phyloP scores from a whole-genome alignment of 352 stramenopile genomes.

The Globisporangium iwayamae region DNA sequence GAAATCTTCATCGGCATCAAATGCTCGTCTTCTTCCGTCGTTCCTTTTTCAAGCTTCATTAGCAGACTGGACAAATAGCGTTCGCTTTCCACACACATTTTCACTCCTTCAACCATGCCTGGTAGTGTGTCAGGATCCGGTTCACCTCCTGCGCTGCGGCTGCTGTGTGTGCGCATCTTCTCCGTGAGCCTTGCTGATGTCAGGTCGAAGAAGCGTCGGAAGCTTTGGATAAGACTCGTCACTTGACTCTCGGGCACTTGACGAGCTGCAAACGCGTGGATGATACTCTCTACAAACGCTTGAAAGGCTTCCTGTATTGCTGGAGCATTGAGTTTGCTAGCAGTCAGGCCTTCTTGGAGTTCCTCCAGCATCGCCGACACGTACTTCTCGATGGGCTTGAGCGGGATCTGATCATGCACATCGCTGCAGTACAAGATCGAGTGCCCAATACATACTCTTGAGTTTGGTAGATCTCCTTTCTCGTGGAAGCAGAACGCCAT shows the following conservation, averaged over 20 bases:
- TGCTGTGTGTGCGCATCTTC: conserved; percentile 16
- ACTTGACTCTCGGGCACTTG: conserved; percentile 22
- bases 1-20: conserved; percentile 23
- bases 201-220: conserved; percentile 33
- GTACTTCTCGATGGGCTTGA: conserved; percentile 45
- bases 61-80: conserved; percentile 23
- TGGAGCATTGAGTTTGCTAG: not conserved
- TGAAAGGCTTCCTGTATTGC: conserved; percentile 22
- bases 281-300: conserved; percentile 33
- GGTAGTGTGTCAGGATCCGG: not conserved
- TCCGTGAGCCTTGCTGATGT: conserved; percentile 22
- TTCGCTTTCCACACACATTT: conserved; percentile 16
- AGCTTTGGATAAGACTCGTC: conserved; percentile 21
- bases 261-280: conserved; percentile 36
- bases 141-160: not conserved
- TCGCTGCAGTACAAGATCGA: conserved; percentile 54
- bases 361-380: conserved; percentile 46
- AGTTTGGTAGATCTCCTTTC: conserved; percentile 23
- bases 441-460: conserved; percentile 38
- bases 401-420: conserved; percentile 20
- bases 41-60: conserved; percentile 16
- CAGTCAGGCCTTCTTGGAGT: not conserved
- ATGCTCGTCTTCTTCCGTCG: not conserved
- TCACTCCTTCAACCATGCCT: not conserved
- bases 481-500: conserved; percentile 54